A percentile compares a stretch with the other conserved stretches of the same genome.
Evolutionary conservation across 2,329 filamentous ascomycete species (phyloP).

Genomic region (Pseudopyrenochaeta lycopersici): DNA sequence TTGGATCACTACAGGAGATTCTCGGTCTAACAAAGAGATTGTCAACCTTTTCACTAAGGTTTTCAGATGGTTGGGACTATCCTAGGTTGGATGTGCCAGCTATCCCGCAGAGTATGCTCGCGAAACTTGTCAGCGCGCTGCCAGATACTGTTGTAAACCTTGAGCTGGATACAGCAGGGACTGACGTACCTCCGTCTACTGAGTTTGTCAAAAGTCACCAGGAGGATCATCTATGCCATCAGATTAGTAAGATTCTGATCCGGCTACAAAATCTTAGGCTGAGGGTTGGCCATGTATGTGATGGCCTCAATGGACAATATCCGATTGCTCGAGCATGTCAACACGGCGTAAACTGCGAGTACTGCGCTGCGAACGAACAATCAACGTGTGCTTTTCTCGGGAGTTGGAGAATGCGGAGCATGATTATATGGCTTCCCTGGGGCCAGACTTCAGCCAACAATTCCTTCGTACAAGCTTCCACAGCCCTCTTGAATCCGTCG

Average conservation of each 20-base stretch:
- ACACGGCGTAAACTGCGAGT: background rate
- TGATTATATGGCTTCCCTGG: conserved; percentile 15
- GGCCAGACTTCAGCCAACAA: conserved; percentile 1
- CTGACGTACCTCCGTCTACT: conserved; percentile 10
- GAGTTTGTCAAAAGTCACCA: background rate
- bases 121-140: conserved; percentile 10
- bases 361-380: background rate
- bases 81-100: conserved; percentile 18
- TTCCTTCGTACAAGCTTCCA: conserved; percentile 1
- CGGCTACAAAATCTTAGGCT: conserved; percentile 18
- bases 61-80: conserved; percentile 23
- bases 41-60: conserved; percentile 18
- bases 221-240: conserved; percentile 15
- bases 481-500: background rate
- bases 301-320: conserved; percentile 1
- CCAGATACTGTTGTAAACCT: conserved; percentile 19
- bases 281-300: conserved; percentile 17
- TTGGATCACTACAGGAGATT: conserved; percentile 5
- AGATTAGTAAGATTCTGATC: conserved; percentile 16
- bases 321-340: background rate
- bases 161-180: conserved; percentile 20
- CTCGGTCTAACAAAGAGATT: conserved; percentile 6
- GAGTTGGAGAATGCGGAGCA: conserved; percentile 4
- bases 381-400: conserved; percentile 2
- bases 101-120: conserved; percentile 14